A percentile compares a stretch with the other conserved stretches of the same genome.
These are phyloP conservation scores for Puccinia novopanici DNA, from an alignment of 1,284 basidiomycete species.

Conservation along the genomic window DNA sequence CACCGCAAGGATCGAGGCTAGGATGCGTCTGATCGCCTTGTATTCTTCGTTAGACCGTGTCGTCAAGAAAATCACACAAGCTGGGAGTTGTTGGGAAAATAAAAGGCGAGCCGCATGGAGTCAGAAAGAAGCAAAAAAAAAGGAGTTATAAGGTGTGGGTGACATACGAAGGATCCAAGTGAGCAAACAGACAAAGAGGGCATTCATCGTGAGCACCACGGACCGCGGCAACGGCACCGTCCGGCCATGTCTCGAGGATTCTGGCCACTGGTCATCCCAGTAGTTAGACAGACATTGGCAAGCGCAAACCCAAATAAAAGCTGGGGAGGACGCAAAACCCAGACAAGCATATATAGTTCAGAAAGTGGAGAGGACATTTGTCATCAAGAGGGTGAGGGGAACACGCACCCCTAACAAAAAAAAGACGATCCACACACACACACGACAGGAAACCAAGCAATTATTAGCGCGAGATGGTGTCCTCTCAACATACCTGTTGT, in stretches of 20 bases:
- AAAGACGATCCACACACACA: too few species aligned
- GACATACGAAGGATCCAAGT: slow-evolving; percentile 42
- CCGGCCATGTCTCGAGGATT: neutral
- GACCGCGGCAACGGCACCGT: neutral
- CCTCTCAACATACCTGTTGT: too few species aligned
- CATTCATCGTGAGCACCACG: slow-evolving; percentile 8
- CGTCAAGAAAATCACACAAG: slow-evolving; percentile 17
- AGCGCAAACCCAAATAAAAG: slow-evolving; percentile 44
- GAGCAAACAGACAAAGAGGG: slow-evolving; percentile 13
- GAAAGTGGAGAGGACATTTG: too few species aligned
- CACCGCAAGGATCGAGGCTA: neutral
- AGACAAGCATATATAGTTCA: too few species aligned
- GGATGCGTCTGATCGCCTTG: slow-evolving; percentile 1
- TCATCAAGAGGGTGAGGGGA: too few species aligned
- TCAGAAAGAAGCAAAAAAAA: too few species aligned
- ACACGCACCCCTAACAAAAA: slow-evolving; percentile 20
- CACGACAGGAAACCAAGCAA: neutral
- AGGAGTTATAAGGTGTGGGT: neutral
- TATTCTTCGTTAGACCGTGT: slow-evolving; percentile 26
- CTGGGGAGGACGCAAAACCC: neutral
- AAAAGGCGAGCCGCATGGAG: too few species aligned
- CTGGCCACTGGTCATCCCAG: slow-evolving; percentile 33
- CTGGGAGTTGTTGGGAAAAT: too few species aligned
- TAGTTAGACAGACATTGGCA: slow-evolving; percentile 42
- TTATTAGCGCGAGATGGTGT: too few species aligned